phyloP scores from a whole-genome alignment of 192 early-diverging fungal genomes.

The Coemansia sp. region DNA sequence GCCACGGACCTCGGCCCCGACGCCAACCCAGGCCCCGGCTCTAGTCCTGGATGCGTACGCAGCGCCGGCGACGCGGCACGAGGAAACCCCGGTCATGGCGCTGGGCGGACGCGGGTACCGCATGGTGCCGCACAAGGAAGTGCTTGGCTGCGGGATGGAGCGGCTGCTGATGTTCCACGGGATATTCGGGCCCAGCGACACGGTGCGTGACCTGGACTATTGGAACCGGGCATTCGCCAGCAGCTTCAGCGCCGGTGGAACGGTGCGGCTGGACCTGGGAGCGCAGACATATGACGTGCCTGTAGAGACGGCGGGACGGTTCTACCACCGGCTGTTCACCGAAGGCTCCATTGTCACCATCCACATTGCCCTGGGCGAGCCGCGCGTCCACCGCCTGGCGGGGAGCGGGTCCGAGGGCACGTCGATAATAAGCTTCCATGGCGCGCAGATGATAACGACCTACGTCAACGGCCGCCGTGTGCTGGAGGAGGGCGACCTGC shows the following conservation, averaged over 20 bases:
- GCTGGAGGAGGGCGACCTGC: constrained; percentile 30
- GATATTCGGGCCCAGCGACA: constrained; percentile 1
- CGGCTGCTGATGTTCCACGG: constrained; percentile 33
- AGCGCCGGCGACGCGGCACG: too few species aligned
- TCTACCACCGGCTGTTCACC: constrained; percentile 38
- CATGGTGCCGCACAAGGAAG: too few species aligned
- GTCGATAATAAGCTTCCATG: constrained; percentile 25
- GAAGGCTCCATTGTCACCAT: constrained; percentile 23
- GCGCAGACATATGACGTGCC: constrained; percentile 35
- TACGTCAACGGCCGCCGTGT: constrained; percentile 34
- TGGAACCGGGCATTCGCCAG: constrained; percentile 15
- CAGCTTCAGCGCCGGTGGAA: constrained; percentile 12
- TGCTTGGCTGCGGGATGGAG: constrained; percentile 26
- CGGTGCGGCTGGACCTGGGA: constrained; percentile 26
- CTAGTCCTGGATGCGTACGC: too few species aligned
- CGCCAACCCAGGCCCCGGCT: background rate
- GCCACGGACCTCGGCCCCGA: background rate
- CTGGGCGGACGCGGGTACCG: too few species aligned
- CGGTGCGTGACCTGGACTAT: constrained; percentile 9
- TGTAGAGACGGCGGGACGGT: constrained; percentile 22
- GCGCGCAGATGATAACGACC: constrained; percentile 22
- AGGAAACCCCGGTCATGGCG: too few species aligned
- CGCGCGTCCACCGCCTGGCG: constrained; percentile 4
- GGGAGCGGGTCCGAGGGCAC: background rate
- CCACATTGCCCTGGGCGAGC: constrained; percentile 24